Evolutionary conservation across 352 stramenopile genomes (phyloP), one percentile per base, ranked within the genome.

Genomic region (Pythium apleroticum): DNA sequence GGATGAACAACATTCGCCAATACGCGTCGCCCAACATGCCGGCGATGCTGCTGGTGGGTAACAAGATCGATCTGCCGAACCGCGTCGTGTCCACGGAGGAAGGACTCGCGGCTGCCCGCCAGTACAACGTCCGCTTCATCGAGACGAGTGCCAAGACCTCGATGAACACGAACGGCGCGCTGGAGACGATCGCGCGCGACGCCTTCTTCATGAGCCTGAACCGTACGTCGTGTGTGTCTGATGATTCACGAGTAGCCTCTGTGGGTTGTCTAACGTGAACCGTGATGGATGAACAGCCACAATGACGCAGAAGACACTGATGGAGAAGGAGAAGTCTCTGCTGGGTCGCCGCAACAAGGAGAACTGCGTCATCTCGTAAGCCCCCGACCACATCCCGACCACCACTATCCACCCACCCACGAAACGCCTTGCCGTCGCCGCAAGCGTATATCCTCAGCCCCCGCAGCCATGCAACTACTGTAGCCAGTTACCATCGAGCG

Each of bases 1-100:
- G 94, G 94, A 97, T 98, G 89, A 95, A 97, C 65, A 98, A 98
- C 66, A 98, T 98, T 60, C 86, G 93, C 15, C 84, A 95, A 58
- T 93, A 96, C 63, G 91, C 89, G 20, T 78, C 81, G 1, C 77
- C 81, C 35, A 77, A 78, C 53, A 88, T 91, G 71, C 85, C 80
- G 24, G 89, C 77, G 17, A 95, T 92, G 86, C 69, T 97, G 43
- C 69, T 97, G 3, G 88, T 97, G 45, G 91, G 90, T 63, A 97
- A 97, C 78, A 97, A 97, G 74, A 96, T 96, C 53, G 91, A 97
- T 90, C 58, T 97, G 54, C 78, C 84, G 6, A 93, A 93, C 52
- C 87, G 87, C 28, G 81, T 90, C 17, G 84, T 96, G 15, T 76
- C 77, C 12, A 80, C 79, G 20, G 84, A 95, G 56, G 81, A 96